Conservation (phyloP, 106 monocot genomes). For the Apostasia ramifera region DNA sequence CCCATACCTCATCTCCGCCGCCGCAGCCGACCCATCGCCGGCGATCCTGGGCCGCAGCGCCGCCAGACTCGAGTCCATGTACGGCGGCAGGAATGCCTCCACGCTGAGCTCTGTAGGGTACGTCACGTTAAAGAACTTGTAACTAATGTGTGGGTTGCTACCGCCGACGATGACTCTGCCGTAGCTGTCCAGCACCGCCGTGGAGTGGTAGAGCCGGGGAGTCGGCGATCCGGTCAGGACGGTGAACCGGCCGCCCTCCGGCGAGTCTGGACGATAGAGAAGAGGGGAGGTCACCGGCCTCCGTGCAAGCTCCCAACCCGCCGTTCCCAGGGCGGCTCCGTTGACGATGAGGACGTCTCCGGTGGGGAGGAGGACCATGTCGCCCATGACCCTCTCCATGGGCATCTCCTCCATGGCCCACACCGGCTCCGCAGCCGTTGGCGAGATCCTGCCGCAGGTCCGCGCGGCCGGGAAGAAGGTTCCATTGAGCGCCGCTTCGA, state of each 20-base stretch:
- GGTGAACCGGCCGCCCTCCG: slow-evolving; percentile 29
- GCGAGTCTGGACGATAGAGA: slow-evolving; percentile 22
- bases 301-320: slow-evolving; percentile 69
- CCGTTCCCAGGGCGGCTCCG: slow-evolving; percentile 54
- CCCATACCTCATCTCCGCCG: slow-evolving; percentile 24
- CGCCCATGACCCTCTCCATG: slow-evolving; percentile 52
- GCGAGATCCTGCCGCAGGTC: slow-evolving; percentile 54
- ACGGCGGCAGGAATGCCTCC: slow-evolving; percentile 68
- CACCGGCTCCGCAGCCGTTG: slow-evolving; percentile 27
- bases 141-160: slow-evolving; percentile 70
- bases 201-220: slow-evolving; percentile 67
- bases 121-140: slow-evolving; percentile 47
- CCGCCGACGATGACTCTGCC: slow-evolving; percentile 74
- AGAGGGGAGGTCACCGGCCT: slow-evolving; percentile 49
- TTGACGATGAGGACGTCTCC: slow-evolving; percentile 71
- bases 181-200: slow-evolving; percentile 52
- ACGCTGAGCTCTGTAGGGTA: slow-evolving; percentile 82
- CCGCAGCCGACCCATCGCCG: background rate
- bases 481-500: background rate
- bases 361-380: slow-evolving; percentile 77
- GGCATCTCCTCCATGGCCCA: slow-evolving; percentile 74
- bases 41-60: slow-evolving; percentile 29
- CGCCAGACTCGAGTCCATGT: slow-evolving; percentile 19
- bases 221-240: slow-evolving; percentile 9
- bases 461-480: slow-evolving; percentile 18